Evolutionary conservation across 371 early-diverging fungal genomes (phyloP), one percentile per base, ranked within the genome.

Genomic region (Rhizopus sp.): DNA sequence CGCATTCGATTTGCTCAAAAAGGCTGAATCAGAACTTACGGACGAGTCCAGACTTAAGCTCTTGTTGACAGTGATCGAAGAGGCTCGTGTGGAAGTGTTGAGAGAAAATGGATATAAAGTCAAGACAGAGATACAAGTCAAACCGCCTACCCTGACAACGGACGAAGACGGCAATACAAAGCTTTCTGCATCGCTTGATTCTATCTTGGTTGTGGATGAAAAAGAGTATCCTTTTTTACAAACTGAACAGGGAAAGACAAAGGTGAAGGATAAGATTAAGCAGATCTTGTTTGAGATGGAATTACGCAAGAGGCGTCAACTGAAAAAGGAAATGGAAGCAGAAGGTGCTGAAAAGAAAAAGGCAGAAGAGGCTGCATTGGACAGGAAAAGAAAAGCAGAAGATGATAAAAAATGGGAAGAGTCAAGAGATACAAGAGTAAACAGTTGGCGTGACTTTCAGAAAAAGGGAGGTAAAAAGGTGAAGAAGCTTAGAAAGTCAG

Each of bases 1-100:
- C 37, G 93, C 94, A 0, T 95, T 95, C 65, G 88, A 90, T 23
- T 52, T 86, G 47, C 75, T 95, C n/a, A 94, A 94, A 60, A 85
- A 86, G 64, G 94, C 94, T 16, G 93, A 91, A 69, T 78, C 80
- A 0, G 88, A 89, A 55, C 73, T 93, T 32, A 81, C 79, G 68
- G 92, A 91, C 60, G 81, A 87, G 23, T 77, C 69, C 0, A 82
- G 83, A 45, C 75, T 88, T 29, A 60, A 69, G 29, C 81, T 80
- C 40, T 69, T 92, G n/a, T 51, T 84, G 39, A 68, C 73, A n/a
- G 74, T 87, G 40, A 76, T 87, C 31, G 82, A 78, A 45, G 91
- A 90, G 60, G 90, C 92, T 4, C 80, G 87, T 46, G 78, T 78
- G 31, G 82, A 83, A 44, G 83, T 79, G n/a, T 67, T 83, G 53